Base-by-base conservation (phyloP, 2,329 filamentous ascomycete species). In the Myotisia sp. region DNA sequence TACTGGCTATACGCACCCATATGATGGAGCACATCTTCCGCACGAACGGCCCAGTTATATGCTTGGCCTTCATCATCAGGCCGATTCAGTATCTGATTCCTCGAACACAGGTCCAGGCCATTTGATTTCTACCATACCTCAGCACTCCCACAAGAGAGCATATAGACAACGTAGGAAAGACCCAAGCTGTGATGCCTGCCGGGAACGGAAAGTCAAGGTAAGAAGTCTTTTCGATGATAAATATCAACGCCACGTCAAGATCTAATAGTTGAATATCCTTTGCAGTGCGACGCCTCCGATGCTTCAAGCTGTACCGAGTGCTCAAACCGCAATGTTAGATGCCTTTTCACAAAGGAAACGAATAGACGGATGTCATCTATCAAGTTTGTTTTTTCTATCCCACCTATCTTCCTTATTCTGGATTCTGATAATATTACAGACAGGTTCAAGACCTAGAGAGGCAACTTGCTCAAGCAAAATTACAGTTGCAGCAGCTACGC, bases 321-420 rank as follows among this genome's bases (percentile, higher is more conserved):
- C 61, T 90, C 84, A 3, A 94, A 86, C 55, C 78, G 90, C 44
- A 92, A 87, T 53, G 87, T 95, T 44, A 92, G 92, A 56, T 98
- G 90, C 53, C 87, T 95, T 52, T 98, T 98, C 54, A 98, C 90
- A 32, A 98, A 98, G 61, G 90, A 98, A 59, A 98, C 90, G 8
- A 98, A 98, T 55, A 73, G 90, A 39, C 76, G 90, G 42, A 98
- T 98, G 90, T 95, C 90, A 12, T 95, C 87, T 1, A 95, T 95
- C 62, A 98, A 95, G 71, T 74, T 57, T 49, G 67, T 59, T 37
- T n/a, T 7, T 12, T 17, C 22, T 30, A 27, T 8, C 21, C 13
- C 34, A 38, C 36, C 18, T 19, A 18, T 21, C 26, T 36, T 36
- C 10, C 32, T 19, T 35, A 29, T 21, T 34, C 26, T 27, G 19